Percentiles rank a stretch among this genome's conserved stretches.
phyloP scores from a whole-genome alignment of 805 yeast species.

The Millerozyma acaciae region DNA sequence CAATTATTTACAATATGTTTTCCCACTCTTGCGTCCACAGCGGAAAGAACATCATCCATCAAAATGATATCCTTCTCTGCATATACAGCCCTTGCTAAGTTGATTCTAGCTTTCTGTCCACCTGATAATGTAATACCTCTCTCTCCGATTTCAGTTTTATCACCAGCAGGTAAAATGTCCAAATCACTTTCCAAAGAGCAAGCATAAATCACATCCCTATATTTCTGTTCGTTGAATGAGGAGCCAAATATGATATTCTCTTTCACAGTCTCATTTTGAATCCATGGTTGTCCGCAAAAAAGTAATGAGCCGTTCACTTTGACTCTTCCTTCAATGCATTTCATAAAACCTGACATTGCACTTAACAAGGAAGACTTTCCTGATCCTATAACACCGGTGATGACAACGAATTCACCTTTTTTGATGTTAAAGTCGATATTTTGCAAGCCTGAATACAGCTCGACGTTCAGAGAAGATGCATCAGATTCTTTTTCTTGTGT shows the following conservation, averaged over 20 bases:
- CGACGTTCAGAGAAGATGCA: slow-evolving; percentile 11
- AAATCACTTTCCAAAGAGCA: slow-evolving; percentile 32
- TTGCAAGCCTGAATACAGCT: slow-evolving; percentile 24
- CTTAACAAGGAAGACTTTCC: slow-evolving; percentile 35
- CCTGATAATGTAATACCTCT: slow-evolving; percentile 36
- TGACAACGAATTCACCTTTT: slow-evolving; percentile 33
- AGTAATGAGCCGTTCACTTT: slow-evolving; percentile 26
- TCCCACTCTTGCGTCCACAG: slow-evolving; percentile 38
- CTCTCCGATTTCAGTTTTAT: slow-evolving; percentile 35
- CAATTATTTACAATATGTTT: slow-evolving; percentile 32
- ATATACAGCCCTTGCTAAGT: slow-evolving; percentile 35
- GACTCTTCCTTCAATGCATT: slow-evolving; percentile 24
- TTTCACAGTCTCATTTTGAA: slow-evolving; percentile 31
- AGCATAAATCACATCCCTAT: slow-evolving; percentile 23
- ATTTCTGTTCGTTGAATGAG: slow-evolving; percentile 18
- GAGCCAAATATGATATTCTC: slow-evolving; percentile 31
- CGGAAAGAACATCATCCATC: slow-evolving; percentile 34
- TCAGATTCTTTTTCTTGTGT: not conserved
- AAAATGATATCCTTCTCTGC: slow-evolving; percentile 26
- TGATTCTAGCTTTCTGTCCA: slow-evolving; percentile 36
- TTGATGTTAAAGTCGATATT: slow-evolving; percentile 21
- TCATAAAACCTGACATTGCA: slow-evolving; percentile 39
- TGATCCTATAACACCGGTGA: slow-evolving; percentile 35
- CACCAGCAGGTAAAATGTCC: slow-evolving; percentile 31
- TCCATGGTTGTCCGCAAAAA: slow-evolving; percentile 35